Percentiles rank a stretch among this genome's conserved stretches.
These are phyloP conservation scores for Russula virescens DNA, from an alignment of 768 basidiomycete genomes.

Conservation along the genomic window DNA sequence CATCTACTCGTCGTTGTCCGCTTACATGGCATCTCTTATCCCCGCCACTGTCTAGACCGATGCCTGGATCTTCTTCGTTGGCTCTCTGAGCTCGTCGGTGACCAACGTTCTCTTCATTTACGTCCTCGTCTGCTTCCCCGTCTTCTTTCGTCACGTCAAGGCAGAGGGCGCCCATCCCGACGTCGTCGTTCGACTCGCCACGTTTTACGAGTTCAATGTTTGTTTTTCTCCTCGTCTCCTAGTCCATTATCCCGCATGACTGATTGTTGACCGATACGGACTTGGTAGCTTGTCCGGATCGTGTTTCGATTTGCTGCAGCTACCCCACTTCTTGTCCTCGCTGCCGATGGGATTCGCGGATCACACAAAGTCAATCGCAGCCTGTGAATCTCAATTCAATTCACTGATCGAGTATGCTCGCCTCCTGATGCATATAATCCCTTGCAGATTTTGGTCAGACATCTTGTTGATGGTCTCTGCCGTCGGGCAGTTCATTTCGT, in stretches of 20 bases:
- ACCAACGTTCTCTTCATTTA: conserved; percentile 69
- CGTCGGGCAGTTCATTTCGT: conserved; percentile 73
- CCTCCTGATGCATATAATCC: neutral
- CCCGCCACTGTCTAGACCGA: conserved; percentile 42
- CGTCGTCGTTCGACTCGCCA: conserved; percentile 66
- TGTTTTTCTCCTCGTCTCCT: conserved; percentile 29
- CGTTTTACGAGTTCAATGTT: conserved; percentile 76
- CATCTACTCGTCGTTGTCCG: neutral
- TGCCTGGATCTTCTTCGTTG: conserved; percentile 72
- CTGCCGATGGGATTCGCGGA: conserved; percentile 54
- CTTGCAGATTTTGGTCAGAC: conserved; percentile 37
- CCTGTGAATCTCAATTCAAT: conserved; percentile 42
- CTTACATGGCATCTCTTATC: neutral
- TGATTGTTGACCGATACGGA: neutral
- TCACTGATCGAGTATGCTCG: neutral
- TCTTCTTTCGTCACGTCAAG: conserved; percentile 65
- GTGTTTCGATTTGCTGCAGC: conserved; percentile 73
- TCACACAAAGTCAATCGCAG: conserved; percentile 46
- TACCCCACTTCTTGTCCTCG: conserved; percentile 60
- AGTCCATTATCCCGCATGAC: neutral
- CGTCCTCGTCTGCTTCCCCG: conserved; percentile 64
- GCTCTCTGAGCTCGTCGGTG: conserved; percentile 55
- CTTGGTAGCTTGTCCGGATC: conserved; percentile 57
- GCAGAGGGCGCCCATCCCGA: conserved; percentile 67
- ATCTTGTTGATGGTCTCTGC: conserved; percentile 65